A percentile compares a stretch with the other conserved stretches of the same genome.
phyloP scores from a whole-genome alignment of 139 green algal species.

The Chlorella sp. region DNA sequence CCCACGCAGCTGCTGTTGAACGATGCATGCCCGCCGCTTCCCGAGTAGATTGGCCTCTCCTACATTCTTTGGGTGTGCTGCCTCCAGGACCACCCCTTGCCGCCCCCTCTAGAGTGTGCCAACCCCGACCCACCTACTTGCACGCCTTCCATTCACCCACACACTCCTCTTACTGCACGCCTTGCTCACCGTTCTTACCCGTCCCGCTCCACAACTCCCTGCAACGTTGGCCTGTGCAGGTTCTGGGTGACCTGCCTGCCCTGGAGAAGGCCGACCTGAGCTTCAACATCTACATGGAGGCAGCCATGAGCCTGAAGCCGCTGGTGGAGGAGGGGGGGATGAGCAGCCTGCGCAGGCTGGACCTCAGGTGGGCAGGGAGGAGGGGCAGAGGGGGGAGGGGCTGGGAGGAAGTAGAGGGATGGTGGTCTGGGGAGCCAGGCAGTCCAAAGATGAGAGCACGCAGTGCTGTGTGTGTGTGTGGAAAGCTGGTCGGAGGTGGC shows the following conservation, averaged over 20 bases:
- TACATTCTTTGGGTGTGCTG: too few species aligned
- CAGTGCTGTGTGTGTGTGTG: too few species aligned
- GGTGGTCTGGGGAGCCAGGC: neutral
- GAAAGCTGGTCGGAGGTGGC: too few species aligned
- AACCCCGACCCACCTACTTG: neutral
- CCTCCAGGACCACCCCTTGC: too few species aligned
- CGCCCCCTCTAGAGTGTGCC: too few species aligned
- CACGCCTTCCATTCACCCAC: neutral
- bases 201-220: too few species aligned
- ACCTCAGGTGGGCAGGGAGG: conserved; percentile 12
- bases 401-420: neutral
- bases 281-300: conserved; percentile 44
- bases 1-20: too few species aligned
- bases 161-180: neutral
- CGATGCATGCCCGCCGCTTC: too few species aligned
- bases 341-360: neutral
- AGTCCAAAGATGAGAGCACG: neutral
- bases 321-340: neutral
- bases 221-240: conserved; percentile 16
- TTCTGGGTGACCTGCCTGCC: conserved; percentile 18
- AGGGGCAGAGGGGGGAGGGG: neutral
- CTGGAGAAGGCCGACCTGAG: conserved; percentile 33
- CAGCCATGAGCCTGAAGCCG: neutral
- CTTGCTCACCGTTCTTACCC: neutral
- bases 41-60: too few species aligned